Evolutionary conservation across 192 early-diverging fungal genomes (phyloP), one percentile per base, ranked within the genome.

Genomic region (Coemansia sp.): DNA sequence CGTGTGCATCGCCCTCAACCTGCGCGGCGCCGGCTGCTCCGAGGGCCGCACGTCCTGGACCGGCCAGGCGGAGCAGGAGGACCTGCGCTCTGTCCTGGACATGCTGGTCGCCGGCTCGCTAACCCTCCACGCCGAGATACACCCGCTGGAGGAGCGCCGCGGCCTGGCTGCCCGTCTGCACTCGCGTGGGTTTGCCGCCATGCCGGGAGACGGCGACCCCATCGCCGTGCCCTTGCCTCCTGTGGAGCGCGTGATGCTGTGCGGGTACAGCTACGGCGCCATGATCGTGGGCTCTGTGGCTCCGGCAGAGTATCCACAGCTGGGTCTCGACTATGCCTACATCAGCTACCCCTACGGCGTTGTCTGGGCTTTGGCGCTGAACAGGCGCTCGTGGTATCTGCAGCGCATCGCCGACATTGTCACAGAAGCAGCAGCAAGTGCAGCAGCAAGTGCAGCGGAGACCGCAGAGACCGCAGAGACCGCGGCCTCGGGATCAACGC

Each of bases 41-140:
- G 61, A 70, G 51, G 72, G 72, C 42, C 60, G 62, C 35, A 76
- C 72, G 25, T 76, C 72, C 28, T 76, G 72, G 72, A 76, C 72
- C 35, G 72, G 72, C 18, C 13, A 34, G 17, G 28, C 67, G 13
- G 72, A 76, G 58, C 67, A 53, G 32, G 72, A 76, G 36, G 72
- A 76, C 38, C 53, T 76, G 44, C 67, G 67, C 42, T 48, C 72
- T 1, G 17, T 76, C 33, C 62, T 76, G 9, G 67, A 60, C 46
- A 62, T 60, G 54, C 45, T 76, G 27, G 15, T 14, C 24, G 19
- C 33, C 19, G 48, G 50, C 25, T 39, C 27, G n/a, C 61, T 76
- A 41, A 24, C 3, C 44, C 62, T 76, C 27, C 72, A 76, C 48
- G 34, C 66, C 3, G 39, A 19, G 18, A 50, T 37, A 30, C 71